Evolutionary conservation across 2,329 filamentous ascomycete species (phyloP).

Genomic region (Colletotrichum sp.): DNA sequence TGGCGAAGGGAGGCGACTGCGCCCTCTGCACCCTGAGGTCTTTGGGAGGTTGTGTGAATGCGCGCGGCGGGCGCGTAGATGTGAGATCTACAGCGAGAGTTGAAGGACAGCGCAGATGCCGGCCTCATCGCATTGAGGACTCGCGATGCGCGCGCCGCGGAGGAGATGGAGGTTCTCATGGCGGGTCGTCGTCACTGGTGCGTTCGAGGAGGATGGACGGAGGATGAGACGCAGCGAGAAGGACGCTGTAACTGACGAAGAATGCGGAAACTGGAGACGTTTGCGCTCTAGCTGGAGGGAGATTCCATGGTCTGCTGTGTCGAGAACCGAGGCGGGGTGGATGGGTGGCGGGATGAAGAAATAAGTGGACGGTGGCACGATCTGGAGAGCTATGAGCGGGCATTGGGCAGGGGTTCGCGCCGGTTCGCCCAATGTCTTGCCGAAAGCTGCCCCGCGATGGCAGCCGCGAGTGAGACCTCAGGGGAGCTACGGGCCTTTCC

Average conservation of each 20-base stretch:
- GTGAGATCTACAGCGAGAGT: neutral
- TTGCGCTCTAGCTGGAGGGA: neutral
- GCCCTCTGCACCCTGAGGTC: neutral
- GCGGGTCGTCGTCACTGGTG: neutral
- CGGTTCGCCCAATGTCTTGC: neutral
- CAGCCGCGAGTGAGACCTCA: neutral
- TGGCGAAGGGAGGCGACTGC: neutral
- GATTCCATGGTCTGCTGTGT: neutral
- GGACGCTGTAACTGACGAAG: rapidly evolving
- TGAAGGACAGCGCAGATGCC: neutral
- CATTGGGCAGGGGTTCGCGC: neutral
- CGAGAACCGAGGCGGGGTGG: neutral
- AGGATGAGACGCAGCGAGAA: neutral
- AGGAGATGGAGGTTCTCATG: neutral
- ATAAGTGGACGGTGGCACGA: neutral
- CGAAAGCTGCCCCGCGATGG: neutral
- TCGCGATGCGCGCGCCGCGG: neutral
- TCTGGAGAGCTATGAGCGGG: neutral
- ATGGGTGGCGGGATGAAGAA: neutral
- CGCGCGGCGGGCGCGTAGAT: neutral
- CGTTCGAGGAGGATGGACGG: neutral
- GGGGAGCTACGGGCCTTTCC: neutral
- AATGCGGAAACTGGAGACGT: rapidly evolving
- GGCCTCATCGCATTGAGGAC: neutral
- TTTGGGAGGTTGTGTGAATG: constrained; percentile 7